Base-by-base conservation (phyloP, 2,329 filamentous ascomycete genomes). In the Ascosphaera pollenicola region DNA sequence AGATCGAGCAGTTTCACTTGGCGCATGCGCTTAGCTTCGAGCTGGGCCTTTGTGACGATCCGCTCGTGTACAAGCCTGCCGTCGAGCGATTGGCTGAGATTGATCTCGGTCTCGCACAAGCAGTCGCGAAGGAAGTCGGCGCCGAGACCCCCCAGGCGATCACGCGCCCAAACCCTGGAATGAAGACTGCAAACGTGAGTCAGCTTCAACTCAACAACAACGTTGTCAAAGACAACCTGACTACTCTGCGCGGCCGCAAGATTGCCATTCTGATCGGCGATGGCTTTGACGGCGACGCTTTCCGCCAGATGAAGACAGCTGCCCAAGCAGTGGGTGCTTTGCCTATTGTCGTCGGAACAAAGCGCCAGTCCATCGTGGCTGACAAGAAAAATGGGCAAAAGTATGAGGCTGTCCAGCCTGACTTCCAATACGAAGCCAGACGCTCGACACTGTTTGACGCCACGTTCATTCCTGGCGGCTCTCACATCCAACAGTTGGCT, bases 41-140 rank as follows among this genome's bases (percentile, higher is more conserved):
- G 56, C 62, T 89, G 1, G 78, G 84, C 50, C 80, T 87, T 55
- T 89, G 81, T 51, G 78, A 87, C 17, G 81, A 89, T 34, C 70
- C 75, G 0, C 55, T 78, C 8, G 79, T 89, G 0, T 87, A 84
- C 54, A 69, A 76, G 44, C 69, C 76, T 19, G 66, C 85, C 54
- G 69, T 69, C 1, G 56, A 73, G 44, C 70, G 80, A 1, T 62
- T 89, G 0, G 64, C 70, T 1, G 77, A 85, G 30, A 82, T 89
- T 39, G 75, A 84, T 42, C 59, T 82, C 0, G 63, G 60, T 0
- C 69, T 89, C 0, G 78, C 81, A 0, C 68, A 77, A 51, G 59
- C 62, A 0, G 77, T 85, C 1, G 76, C 78, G 1, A 66, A 74
- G 35, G 68, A 77, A 56, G 78, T 80, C 1, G 80, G 80, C 8